Evolutionary conservation across 768 basidiomycete genomes (phyloP), one percentile per base, ranked within the genome.

Genomic region (Boletus reticulatus): DNA sequence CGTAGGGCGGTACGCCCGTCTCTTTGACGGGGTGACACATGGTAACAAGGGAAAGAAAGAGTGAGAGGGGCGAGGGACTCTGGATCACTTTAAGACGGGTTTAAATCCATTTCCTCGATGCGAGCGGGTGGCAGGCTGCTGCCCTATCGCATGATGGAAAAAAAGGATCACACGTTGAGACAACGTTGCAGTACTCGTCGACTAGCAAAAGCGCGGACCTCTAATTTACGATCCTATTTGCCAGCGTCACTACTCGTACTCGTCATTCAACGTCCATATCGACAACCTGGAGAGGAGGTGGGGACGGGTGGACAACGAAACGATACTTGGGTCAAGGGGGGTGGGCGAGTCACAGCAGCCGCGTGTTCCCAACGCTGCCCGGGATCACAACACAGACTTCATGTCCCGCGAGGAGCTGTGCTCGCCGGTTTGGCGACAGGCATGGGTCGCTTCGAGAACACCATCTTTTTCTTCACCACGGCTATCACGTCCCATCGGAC

Each of bases 391-490:
- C 27, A 27, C 17, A 12, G 16, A 11, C 13, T 42, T 46, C 27
- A 66, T 49, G 39, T 39, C 55, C 50, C 62, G 36, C 59, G 56
- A 48, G 66, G 65, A 50, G 60, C 58, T 31, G 59, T 52, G 59
- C 61, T 67, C 20, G 47, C 62, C 3, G 59, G 66, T 47, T 71
- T 72, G 45, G 79, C 75, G 41, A 91, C 77, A 1, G 89, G 91
- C 80, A 89, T 90, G 0, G 89, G 92, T 42, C 92, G 75, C 66
- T 89, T 93, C 38, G 88, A 80, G 66, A 94, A 94, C 14, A 91
- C 78, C 29, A 94, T 83, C 67, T 94, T 94, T 58, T 84, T 82
- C 72, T 84, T 91, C 42, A 94, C 85, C 45, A 94, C 72, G 3
- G 88, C 88, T 11, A 82, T 69, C 27, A 89, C 75, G 43, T 83